These are phyloP conservation scores for Calonectria montana DNA, from an alignment of 2,329 filamentous ascomycete species.

Conservation along the genomic window DNA sequence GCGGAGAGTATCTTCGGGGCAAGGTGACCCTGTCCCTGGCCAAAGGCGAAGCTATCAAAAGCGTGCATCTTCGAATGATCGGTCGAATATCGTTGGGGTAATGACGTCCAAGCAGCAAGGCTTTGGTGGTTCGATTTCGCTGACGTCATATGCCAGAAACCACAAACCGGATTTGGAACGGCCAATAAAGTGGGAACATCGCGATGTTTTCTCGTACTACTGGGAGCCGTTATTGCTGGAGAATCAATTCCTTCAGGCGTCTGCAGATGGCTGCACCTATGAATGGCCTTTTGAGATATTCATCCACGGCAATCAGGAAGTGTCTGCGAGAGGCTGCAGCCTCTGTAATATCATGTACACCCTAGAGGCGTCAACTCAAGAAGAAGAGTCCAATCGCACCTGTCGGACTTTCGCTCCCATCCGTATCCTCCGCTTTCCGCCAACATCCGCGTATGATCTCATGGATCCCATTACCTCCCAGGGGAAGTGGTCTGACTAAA, in stretches of 20 bases:
- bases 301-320: background rate
- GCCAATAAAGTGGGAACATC: background rate
- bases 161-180: background rate
- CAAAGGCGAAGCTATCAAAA: background rate
- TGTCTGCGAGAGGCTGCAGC: background rate
- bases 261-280: background rate
- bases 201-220: background rate
- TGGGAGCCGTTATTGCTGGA: background rate
- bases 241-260: background rate
- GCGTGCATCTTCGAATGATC: background rate
- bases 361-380: background rate
- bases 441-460: background rate
- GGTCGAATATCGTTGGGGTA: background rate
- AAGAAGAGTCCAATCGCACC: background rate
- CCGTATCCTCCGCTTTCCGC: background rate
- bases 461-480: background rate
- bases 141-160: background rate
- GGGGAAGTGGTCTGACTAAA: background rate
- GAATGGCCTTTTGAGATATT: background rate
- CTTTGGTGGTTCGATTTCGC: background rate
- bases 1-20: background rate
- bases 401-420: background rate
- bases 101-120: background rate
- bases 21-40: background rate
- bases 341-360: background rate